Base-by-base conservation (phyloP, 495 filamentous ascomycete genomes). In the Lindgomyces ingoldianus region DNA sequence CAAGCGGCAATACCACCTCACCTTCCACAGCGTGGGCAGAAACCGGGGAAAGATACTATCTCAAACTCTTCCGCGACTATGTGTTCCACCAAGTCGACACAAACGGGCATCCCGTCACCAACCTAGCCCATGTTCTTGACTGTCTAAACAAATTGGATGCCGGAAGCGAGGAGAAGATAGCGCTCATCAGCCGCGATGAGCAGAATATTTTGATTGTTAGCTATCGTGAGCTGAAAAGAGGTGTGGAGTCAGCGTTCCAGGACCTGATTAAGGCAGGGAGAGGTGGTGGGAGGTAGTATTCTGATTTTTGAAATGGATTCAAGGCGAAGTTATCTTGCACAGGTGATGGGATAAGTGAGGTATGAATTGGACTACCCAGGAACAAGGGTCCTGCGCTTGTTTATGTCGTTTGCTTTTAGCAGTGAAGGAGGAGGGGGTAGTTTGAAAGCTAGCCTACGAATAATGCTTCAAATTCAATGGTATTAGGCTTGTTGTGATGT, bases 1-100 rank as follows among this genome's bases (percentile, higher is more conserved):
- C 68, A n/a, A 53, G 62, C 16, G 49, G 46, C 30, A 49, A 24
- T 25, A 26, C 58, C 12, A 4, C 66, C 21, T 1, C 57, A 12
- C 42, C 65, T 29, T 47, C 54, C 11, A 45, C 42, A 9, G 62
- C 70, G 51, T 98, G 92, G 92, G 88, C 90, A 14, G 92, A 96
- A 74, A 93, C 84, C 21, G 92, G 91, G 1, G 89, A 96, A 64
- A 84, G 92, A n/a, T 96, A 95, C 72, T 87, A 86, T 68, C 77
- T 98, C 56, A 95, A 95, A 76, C 81, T 98, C 30, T 97, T 98
- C 81, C 86, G 94, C 45, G 95, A 98, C 75, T 97, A 95, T 62
- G 89, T 97, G 53, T 98, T 97, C 76, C 94, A 98, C 74, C 91
- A 93, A 59, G 91, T 96, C 24, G 91, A 97, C 69, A 81, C 84